Conservation (phyloP, 1,139 yeast genomes). For the Diutina sp. region DNA sequence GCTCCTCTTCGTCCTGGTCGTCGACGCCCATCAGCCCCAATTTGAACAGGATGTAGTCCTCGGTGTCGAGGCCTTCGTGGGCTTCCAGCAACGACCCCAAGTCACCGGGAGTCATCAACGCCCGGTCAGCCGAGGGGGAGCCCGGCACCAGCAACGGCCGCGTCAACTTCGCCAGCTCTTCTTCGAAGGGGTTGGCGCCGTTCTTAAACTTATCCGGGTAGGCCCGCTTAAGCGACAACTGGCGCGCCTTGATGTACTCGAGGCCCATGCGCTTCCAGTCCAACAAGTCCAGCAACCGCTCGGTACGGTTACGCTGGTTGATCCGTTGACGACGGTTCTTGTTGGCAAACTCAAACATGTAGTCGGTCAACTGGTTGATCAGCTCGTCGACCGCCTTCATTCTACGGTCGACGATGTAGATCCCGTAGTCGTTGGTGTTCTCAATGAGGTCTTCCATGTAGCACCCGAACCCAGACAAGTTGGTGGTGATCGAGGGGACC, state of each 20-base stretch:
- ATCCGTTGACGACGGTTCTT: slow-evolving; percentile 95
- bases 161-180: slow-evolving; percentile 52
- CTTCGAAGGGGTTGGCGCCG: slow-evolving; percentile 50
- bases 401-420: slow-evolving; percentile 92
- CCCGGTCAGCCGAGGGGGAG: slow-evolving; percentile 58
- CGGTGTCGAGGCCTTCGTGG: slow-evolving; percentile 56
- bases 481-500: slow-evolving; percentile 95
- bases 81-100: slow-evolving; percentile 93
- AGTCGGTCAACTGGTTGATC: slow-evolving; percentile 77
- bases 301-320: slow-evolving; percentile 95
- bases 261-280: slow-evolving; percentile 99
- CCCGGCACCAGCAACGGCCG: slow-evolving; percentile 95
- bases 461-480: slow-evolving; percentile 93
- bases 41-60: slow-evolving; percentile 71
- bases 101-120: slow-evolving; percentile 94
- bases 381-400: slow-evolving; percentile 90
- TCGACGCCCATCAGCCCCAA: slow-evolving; percentile 40
- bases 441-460: slow-evolving; percentile 97
- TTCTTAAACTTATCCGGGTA: slow-evolving; percentile 76
- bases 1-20: slow-evolving; percentile 19
- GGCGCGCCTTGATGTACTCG: slow-evolving; percentile 91
- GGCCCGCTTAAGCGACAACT: slow-evolving; percentile 82
- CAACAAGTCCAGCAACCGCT: slow-evolving; percentile 77
- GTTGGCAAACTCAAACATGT: slow-evolving; percentile 79
- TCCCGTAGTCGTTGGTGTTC: slow-evolving; percentile 90